These are phyloP conservation scores for Mortierella sp. DNA, from an alignment of 371 early-diverging fungal genomes.

Conservation along the genomic window DNA sequence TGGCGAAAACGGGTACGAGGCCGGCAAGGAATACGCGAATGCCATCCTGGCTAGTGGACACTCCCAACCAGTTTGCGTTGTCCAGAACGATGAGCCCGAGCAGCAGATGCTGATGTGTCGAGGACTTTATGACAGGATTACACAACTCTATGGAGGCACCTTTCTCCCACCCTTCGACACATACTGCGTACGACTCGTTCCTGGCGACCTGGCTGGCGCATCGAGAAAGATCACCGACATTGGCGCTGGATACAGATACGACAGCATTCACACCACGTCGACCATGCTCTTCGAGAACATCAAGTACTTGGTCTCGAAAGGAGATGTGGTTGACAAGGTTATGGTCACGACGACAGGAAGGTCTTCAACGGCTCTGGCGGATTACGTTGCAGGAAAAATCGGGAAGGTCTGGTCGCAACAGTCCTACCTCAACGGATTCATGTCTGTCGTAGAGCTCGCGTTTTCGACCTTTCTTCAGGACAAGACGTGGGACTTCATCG, in stretches of 20 bases:
- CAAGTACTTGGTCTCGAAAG: conserved; percentile 18
- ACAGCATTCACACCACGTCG: conserved; percentile 46
- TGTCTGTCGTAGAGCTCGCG: conserved; percentile 51
- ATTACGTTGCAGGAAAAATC: conserved; percentile 22
- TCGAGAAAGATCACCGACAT: conserved; percentile 18
- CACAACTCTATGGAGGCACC: not conserved
- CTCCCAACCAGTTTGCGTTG: conserved; percentile 34
- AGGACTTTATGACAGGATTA: conserved; percentile 38
- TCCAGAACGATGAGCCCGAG: conserved; percentile 26
- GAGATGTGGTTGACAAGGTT: not conserved
- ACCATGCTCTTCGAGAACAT: conserved; percentile 39
- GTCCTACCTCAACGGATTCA: conserved; percentile 50
- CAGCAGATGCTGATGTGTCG: conserved; percentile 40
- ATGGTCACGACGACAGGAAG: conserved; percentile 40
- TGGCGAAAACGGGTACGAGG: conserved; percentile 37
- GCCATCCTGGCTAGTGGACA: conserved; percentile 8
- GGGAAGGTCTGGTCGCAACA: conserved; percentile 51
- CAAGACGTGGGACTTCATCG: conserved; percentile 39
- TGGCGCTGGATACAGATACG: conserved; percentile 17
- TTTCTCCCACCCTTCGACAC: conserved; percentile 25
- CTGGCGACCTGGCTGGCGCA: conserved; percentile 28
- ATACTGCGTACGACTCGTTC: conserved; percentile 15
- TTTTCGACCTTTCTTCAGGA: conserved; percentile 45
- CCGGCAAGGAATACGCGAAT: conserved; percentile 38
- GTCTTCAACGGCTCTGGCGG: conserved; percentile 26